Percentiles rank a stretch among this genome's conserved stretches.
Evolutionary conservation across 345 rosid genomes (phyloP).

Genomic region (Anacardium occidentale): DNA sequence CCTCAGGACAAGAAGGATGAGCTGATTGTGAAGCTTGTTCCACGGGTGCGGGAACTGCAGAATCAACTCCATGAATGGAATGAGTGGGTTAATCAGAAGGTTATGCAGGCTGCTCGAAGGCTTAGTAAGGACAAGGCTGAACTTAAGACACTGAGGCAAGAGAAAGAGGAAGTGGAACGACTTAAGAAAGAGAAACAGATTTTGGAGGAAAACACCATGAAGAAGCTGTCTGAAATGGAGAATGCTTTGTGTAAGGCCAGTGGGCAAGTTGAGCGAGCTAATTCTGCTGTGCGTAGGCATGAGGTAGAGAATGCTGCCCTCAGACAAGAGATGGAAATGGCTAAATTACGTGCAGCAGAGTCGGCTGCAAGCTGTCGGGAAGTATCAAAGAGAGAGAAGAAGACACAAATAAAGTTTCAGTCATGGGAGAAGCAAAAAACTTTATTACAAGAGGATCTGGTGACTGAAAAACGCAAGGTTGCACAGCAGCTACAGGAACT

Average conservation of each 20-base stretch:
- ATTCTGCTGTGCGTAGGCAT: conserved; percentile 67
- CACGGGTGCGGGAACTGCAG: conserved; percentile 48
- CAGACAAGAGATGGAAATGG: conserved; percentile 70
- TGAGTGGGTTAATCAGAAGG: conserved; percentile 95
- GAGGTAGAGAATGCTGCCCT: conserved; percentile 71
- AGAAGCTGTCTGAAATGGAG: conserved; percentile 89
- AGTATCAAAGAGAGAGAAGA: conserved; percentile 79
- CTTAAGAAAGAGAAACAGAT: conserved; percentile 78
- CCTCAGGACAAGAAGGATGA: conserved; percentile 58
- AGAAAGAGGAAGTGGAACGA: conserved; percentile 82
- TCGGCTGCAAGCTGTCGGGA: conserved; percentile 73
- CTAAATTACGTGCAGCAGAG: conserved; percentile 60
- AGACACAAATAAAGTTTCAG: conserved; percentile 53
- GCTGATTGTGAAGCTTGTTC: conserved; percentile 51
- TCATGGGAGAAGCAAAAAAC: conserved; percentile 80
- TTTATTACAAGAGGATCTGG: conserved; percentile 70
- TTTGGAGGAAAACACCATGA: conserved; percentile 72
- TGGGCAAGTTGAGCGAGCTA: conserved; percentile 72
- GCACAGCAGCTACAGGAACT: conserved; percentile 46
- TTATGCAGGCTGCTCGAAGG: conserved; percentile 92
- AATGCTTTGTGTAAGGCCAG: conserved; percentile 72
- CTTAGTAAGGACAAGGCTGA: conserved; percentile 78
- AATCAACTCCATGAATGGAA: conserved; percentile 89
- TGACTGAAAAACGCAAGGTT: conserved; percentile 52
- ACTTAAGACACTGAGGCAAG: conserved; percentile 79